Percentiles rank a stretch among this genome's conserved stretches.
phyloP scores from a whole-genome alignment of 345 rosid species.

The Iberis pinnata region DNA sequence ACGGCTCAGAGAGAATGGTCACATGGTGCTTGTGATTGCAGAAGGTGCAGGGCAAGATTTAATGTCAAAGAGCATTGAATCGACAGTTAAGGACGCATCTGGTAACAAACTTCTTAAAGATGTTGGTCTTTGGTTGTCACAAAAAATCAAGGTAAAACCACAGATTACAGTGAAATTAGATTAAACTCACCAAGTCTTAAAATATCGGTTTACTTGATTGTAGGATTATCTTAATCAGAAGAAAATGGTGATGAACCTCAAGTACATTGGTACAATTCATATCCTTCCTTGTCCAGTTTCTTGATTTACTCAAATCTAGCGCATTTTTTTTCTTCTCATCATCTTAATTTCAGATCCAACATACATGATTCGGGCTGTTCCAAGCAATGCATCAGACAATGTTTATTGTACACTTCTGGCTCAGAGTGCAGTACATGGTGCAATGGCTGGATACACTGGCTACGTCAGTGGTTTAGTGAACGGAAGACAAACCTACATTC shows the following conservation, averaged over 20 bases:
- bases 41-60: slow-evolving; percentile 84
- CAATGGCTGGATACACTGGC: slow-evolving; percentile 93
- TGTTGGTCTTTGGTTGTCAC: slow-evolving; percentile 66
- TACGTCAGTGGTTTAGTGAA: slow-evolving; percentile 69
- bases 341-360: slow-evolving; percentile 54
- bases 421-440: slow-evolving; percentile 79
- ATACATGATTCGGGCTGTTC: slow-evolving; percentile 80
- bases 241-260: slow-evolving; percentile 66
- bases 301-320: not conserved
- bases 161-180: not conserved
- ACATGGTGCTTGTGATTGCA: slow-evolving; percentile 74
- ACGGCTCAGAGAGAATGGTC: slow-evolving; percentile 67
- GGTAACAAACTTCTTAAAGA: slow-evolving; percentile 83
- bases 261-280: slow-evolving; percentile 55
- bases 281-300: not conserved
- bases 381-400: slow-evolving; percentile 80
- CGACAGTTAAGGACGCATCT: slow-evolving; percentile 55
- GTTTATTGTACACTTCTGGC: slow-evolving; percentile 87
- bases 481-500: slow-evolving; percentile 78
- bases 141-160: slow-evolving; percentile 40
- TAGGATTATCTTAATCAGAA: slow-evolving; percentile 53
- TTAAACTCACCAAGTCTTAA: not conserved
- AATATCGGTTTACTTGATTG: not conserved
- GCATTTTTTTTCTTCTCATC: not conserved
- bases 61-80: slow-evolving; percentile 44